Conservation (phyloP, 257 asterid genomes). For the Asclepias syriaca region DNA sequence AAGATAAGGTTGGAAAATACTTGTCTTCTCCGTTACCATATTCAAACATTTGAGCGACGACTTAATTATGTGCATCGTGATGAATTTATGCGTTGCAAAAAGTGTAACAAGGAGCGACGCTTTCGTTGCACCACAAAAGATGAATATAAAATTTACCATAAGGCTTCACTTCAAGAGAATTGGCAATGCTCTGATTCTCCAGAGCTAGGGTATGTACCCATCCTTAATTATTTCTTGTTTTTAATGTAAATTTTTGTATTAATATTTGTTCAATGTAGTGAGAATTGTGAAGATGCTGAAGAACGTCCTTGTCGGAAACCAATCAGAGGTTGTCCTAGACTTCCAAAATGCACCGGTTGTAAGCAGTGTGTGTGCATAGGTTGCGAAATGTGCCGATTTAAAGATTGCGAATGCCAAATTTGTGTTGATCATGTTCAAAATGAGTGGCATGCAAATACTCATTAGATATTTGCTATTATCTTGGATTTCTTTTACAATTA, state of each 20-base stretch:
- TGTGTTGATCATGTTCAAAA: too few relatives aligned
- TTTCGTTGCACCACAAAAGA: conserved; percentile 24
- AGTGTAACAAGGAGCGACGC: conserved; percentile 30
- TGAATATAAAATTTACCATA: conserved; percentile 30
- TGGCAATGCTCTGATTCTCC: conserved; percentile 46
- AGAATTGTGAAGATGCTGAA: too few relatives aligned
- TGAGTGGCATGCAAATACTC: too few relatives aligned
- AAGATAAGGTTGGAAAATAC: conserved; percentile 26
- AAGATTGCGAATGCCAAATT: too few relatives aligned
- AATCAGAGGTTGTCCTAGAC: too few relatives aligned
- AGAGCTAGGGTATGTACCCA: conserved; percentile 18
- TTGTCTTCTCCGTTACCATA: conserved; percentile 28
- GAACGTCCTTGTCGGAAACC: too few relatives aligned
- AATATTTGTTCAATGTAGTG: background rate
- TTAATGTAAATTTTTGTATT: background rate
- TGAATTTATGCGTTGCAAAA: conserved; percentile 34
- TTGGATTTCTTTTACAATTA: too few relatives aligned
- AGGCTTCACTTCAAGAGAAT: conserved; percentile 17
- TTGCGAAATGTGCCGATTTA: too few relatives aligned
- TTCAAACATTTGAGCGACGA: conserved; percentile 27
- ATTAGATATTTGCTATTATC: too few relatives aligned
- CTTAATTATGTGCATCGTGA: conserved; percentile 34
- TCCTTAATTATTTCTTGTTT: background rate
- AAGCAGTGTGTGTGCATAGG: too few relatives aligned
- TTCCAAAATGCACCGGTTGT: too few relatives aligned